Evolutionary conservation across 129 eudicot genomes (phyloP).

Genomic region (Centella asiatica): DNA sequence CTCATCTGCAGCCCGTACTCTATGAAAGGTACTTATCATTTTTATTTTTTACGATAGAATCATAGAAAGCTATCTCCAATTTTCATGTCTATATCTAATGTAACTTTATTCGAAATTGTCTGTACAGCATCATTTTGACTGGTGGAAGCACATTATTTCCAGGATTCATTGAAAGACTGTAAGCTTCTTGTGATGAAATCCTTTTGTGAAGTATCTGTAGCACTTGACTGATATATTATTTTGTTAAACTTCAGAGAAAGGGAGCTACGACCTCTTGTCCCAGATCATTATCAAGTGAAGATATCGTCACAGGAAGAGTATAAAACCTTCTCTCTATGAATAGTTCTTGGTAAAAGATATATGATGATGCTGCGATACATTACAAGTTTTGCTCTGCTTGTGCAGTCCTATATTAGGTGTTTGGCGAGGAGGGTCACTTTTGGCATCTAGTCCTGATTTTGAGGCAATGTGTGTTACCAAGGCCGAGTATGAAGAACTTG

Average conservation of each 20-base stretch:
- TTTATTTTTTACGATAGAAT: neutral
- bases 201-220: neutral
- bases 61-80: neutral
- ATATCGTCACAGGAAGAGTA: conserved; percentile 97
- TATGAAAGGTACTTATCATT: conserved; percentile 75
- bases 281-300: conserved; percentile 73
- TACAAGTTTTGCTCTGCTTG: conserved; percentile 11
- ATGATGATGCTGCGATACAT: neutral
- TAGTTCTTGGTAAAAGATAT: neutral
- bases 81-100: conserved; percentile 6
- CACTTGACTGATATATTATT: conserved; percentile 3
- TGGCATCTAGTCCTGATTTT: conserved; percentile 98
- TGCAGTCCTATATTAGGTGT: conserved; percentile 88
- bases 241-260: conserved; percentile 56
- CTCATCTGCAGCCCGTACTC: conserved; percentile 87
- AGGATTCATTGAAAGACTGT: conserved; percentile 84
- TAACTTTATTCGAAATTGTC: neutral
- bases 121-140: conserved; percentile 77
- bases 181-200: conserved; percentile 25
- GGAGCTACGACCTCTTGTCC: conserved; percentile 97
- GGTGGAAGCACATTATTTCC: conserved; percentile 90
- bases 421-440: conserved; percentile 97
- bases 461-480: conserved; percentile 92
- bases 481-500: conserved; percentile 90
- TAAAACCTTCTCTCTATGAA: conserved; percentile 11